Base-by-base conservation (phyloP, 2,329 filamentous ascomycete genomes). In the Colletotrichum sojae region DNA sequence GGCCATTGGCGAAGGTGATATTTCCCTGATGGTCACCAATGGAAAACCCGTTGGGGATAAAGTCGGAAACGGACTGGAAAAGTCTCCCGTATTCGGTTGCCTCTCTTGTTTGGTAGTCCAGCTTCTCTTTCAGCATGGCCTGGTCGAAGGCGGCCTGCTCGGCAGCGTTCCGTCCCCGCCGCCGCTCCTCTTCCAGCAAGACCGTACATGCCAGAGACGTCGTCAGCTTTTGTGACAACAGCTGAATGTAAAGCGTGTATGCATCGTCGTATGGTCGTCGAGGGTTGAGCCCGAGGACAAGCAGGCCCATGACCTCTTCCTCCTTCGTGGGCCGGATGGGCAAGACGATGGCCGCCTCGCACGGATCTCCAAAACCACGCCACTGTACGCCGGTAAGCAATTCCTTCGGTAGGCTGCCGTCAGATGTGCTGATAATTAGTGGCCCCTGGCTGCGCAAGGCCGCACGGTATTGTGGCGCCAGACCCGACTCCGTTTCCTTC, bases 21-120 rank as follows among this genome's bases (percentile, higher is more conserved):
- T 87, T 86, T 13, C 91, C 92, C 56, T 86, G 82, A 2, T 85
- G 83, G 74, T 92, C 88, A 12, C 90, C 88, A 67, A 94, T 92
- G 74, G 91, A 92, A 80, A 94, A 90, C 18, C 92, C 92, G 1
- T 93, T 89, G 0, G 92, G 92, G 2, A 92, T 90, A 59, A 93
- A 90, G 73, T 93, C 91, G 2, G 91, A 90, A 79, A 94, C 91
- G 5, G 89, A 84, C 8, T 90, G 89, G 72, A 94, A 93, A 63
- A 90, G 88, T 39, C 88, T 88, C 64, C 91, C 88, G 52, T 86
- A 84, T 67, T 85, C 81, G n/a, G 81, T 82, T 3, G 83, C 80
- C 71, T 86, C 83, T 65, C 83, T 82, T 12, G 82, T 86, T 73
- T 84, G 83, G 36, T 87, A 85, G 16, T 88, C 89, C 27, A 94